Percentiles rank a stretch among this genome's conserved stretches.
These are phyloP conservation scores for Cymbopogon flexuosus DNA, from an alignment of 202 grass and related monocot genomes.

Conservation along the genomic window DNA sequence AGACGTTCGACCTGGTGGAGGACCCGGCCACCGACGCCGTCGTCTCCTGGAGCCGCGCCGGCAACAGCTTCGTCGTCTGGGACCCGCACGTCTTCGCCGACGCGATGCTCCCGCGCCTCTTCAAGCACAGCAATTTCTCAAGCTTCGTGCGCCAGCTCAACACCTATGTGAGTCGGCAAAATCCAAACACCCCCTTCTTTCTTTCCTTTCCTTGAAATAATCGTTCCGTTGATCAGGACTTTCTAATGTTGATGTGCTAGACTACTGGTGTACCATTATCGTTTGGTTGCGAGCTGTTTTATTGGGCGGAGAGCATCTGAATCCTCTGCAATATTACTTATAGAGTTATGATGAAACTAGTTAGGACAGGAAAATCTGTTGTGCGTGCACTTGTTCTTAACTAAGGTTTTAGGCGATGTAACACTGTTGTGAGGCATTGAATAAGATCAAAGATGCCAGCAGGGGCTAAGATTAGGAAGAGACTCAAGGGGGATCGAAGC, in stretches of 20 bases:
- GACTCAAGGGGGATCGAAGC: background rate
- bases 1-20: constrained; percentile 77
- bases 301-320: background rate
- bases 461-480: background rate
- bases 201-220: background rate
- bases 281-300: background rate
- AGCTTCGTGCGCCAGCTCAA: constrained; percentile 90
- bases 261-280: background rate
- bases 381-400: background rate
- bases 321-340: background rate
- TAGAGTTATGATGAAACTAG: background rate
- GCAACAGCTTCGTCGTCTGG: constrained; percentile 77
- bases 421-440: background rate
- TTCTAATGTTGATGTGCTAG: background rate
- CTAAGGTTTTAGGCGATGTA: background rate
- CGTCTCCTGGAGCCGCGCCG: constrained; percentile 52
- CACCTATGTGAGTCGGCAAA: constrained; percentile 59
- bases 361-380: background rate
- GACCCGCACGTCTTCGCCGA: constrained; percentile 60
- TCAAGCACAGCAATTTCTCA: constrained; percentile 88
- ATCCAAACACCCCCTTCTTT: no score
- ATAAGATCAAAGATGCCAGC: background rate
- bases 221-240: background rate
- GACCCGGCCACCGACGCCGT: constrained; percentile 49
- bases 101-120: constrained; percentile 55